A percentile compares a stretch with the other conserved stretches of the same genome.
Conservation (phyloP, 208 protist species). For the Leishmania gerbilli region DNA sequence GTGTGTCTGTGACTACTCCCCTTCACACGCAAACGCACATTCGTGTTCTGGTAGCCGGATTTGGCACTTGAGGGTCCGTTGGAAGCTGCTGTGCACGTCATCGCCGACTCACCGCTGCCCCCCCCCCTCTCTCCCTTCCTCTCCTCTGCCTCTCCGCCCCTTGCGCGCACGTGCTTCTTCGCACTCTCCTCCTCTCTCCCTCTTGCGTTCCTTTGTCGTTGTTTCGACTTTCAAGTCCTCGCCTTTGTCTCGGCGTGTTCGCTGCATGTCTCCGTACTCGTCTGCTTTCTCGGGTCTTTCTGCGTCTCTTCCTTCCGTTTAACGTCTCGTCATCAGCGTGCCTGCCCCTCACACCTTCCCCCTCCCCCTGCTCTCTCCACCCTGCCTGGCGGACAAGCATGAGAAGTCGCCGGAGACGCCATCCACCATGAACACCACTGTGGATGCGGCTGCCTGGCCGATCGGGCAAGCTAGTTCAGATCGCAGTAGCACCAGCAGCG, state of each 20-base stretch:
- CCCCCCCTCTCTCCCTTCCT: neutral
- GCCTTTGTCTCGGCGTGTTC: neutral
- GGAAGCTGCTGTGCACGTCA: neutral
- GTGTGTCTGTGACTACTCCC: neutral
- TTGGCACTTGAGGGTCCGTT: neutral
- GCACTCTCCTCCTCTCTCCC: neutral
- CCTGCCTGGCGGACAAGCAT: neutral
- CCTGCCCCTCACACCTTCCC: neutral
- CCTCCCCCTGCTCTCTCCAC: neutral
- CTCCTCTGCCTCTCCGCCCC: neutral
- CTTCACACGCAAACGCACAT: neutral
- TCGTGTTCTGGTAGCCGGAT: neutral
- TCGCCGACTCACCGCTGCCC: neutral
- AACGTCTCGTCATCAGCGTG: neutral
- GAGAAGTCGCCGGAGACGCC: neutral
- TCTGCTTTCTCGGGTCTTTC: neutral
- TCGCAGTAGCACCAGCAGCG: neutral
- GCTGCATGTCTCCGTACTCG: neutral
- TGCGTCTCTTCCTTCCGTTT: neutral
- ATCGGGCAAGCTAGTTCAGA: neutral
- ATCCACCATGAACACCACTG: slow-evolving; percentile 1
- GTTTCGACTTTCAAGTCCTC: neutral
- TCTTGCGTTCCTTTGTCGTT: too few relatives aligned
- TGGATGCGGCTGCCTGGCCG: neutral
- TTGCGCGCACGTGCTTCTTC: neutral